Evolutionary conservation across 306 rosid genomes (phyloP), one percentile per base, ranked within the genome.

Genomic region (Erythrophleum fordii): DNA sequence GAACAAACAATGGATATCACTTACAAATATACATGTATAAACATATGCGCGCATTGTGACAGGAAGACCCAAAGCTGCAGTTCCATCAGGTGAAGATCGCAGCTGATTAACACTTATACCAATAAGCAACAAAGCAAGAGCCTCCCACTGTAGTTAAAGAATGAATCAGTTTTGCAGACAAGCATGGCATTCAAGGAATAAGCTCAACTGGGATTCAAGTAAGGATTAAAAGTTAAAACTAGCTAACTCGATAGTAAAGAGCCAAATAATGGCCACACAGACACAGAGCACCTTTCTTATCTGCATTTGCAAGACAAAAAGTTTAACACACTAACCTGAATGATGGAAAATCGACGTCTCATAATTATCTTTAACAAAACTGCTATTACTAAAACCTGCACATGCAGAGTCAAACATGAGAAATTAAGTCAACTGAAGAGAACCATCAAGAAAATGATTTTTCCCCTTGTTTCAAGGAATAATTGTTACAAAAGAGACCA

Each of bases 371-470:
- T 96, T 48, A 96, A 84, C 82, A 96, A 87, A 82, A 93, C 89
- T 73, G 99, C 99, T 87, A 96, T 96, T 76, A 96, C 99, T 91
- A 96, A 93, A 85, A 96, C 99, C 99, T 96, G 90, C 82, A 88
- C 65, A 59, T 46, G 77, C 81, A 77, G 29, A 72, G 23, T 61
- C 51, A 88, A 46, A 39, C 72, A 64, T 76, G 58, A 87, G 70
- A 72, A 83, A 76, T 81, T 45, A n/a, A 56, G 48, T 70, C 81
- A 82, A 53, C 49, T 60, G 39, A 71, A 72, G 46, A 44, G 52
- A 72, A 64, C 42, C 31, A 79, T 46, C 79, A 69, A 75, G 71
- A 80, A 71, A 79, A 75, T n/a, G 28, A 41, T 75, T 78, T 55
- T 9, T 70, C 35, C 46, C 80, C 31, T 37, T 60, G 61, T 53